Evolutionary conservation across 176 grass and related monocot species (phyloP).

Genomic region (Hordeum marinum): DNA sequence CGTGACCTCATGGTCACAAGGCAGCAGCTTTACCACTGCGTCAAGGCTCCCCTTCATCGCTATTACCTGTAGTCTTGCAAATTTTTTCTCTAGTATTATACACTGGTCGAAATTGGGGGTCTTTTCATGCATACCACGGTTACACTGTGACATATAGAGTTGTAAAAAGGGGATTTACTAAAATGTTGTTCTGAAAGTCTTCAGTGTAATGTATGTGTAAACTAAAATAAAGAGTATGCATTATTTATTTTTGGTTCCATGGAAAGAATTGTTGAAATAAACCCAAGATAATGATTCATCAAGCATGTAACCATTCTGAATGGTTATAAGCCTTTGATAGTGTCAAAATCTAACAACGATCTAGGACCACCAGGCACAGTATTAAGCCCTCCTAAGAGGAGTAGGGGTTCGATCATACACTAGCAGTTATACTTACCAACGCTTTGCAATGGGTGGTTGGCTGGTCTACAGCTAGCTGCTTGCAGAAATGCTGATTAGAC

Average conservation of each 20-base stretch:
- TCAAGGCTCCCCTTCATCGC: too few relatives aligned
- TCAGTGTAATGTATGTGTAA: neutral
- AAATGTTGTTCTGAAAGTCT: neutral
- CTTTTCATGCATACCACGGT: neutral
- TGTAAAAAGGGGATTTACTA: neutral
- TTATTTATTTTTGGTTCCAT: neutral
- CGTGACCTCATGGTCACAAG: too few relatives aligned
- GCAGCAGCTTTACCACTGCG: too few relatives aligned
- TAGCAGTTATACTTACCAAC: slow-evolving; percentile 29
- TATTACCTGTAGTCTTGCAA: neutral
- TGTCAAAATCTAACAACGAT: slow-evolving; percentile 31
- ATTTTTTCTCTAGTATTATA: neutral
- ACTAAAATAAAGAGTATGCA: neutral
- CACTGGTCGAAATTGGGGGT: neutral
- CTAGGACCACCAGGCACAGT: slow-evolving; percentile 20
- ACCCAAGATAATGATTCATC: neutral
- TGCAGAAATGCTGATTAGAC: slow-evolving; percentile 23
- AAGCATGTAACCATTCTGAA: slow-evolving; percentile 6
- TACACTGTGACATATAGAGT: neutral
- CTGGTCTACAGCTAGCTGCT: slow-evolving; percentile 33
- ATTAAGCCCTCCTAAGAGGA: slow-evolving; percentile 29
- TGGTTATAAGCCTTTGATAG: neutral
- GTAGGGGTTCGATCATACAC: slow-evolving; percentile 30
- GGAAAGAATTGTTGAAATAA: neutral
- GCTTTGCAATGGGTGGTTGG: slow-evolving; percentile 38